Evolutionary conservation across 2,329 filamentous ascomycete species (phyloP).

Genomic region (Xylariaceae sp.): DNA sequence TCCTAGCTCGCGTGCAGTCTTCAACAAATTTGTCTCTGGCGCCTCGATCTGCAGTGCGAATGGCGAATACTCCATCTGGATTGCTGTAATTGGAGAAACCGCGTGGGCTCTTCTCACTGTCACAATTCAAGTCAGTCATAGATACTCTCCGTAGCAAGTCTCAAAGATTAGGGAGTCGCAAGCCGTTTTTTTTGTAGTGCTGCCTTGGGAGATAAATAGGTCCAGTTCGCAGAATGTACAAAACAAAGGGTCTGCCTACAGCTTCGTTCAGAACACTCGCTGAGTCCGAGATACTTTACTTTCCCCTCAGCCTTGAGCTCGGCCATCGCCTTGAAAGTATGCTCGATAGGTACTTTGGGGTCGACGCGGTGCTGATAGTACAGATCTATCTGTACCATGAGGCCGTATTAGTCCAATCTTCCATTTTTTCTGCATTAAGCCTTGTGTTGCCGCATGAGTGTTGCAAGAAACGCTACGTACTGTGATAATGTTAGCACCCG

Average conservation of each 20-base stretch:
- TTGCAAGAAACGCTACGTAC: too few species aligned
- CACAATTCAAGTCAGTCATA: too few species aligned
- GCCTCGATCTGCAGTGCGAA: constrained; percentile 59
- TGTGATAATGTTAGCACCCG: too few species aligned
- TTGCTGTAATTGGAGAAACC: constrained; percentile 46
- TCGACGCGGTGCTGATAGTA: constrained; percentile 51
- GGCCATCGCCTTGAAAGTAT: constrained; percentile 47
- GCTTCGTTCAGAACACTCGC: constrained; percentile 42
- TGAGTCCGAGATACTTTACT: constrained; percentile 50
- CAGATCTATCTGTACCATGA: constrained; percentile 46
- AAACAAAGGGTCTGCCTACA: too few species aligned
- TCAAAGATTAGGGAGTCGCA: too few species aligned
- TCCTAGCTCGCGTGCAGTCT: constrained; percentile 52
- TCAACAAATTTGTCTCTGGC: constrained; percentile 43
- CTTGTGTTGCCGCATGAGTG: too few species aligned
- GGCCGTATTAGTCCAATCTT: too few species aligned
- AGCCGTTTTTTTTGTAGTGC: too few species aligned
- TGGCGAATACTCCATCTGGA: constrained; percentile 52
- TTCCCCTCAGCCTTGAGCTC: constrained; percentile 49
- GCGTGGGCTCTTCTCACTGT: constrained; percentile 46
- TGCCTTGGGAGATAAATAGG: too few species aligned
- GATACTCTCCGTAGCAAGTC: too few species aligned
- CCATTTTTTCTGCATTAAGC: too few species aligned
- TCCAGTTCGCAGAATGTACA: too few species aligned
- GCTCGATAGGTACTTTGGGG: constrained; percentile 41